Conservation (phyloP, 2,329 filamentous ascomycete genomes). For the Alternaria novae-zelandiae region DNA sequence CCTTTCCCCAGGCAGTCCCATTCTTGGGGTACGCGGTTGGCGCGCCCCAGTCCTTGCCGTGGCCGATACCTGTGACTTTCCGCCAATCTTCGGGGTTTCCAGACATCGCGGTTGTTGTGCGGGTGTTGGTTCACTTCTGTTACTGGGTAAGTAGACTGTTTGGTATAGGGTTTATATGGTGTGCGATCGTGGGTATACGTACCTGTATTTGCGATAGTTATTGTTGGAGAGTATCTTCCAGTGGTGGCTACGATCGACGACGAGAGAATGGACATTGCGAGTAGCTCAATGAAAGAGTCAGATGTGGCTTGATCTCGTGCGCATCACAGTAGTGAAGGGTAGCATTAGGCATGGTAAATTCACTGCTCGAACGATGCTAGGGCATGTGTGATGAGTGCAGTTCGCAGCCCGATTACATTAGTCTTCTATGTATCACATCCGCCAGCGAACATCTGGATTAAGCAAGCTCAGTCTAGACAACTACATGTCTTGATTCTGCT, state of each 20-base stretch:
- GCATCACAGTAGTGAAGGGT: neutral
- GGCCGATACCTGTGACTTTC: conserved; percentile 5
- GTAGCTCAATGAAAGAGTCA: neutral
- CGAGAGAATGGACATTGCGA: neutral
- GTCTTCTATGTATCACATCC: neutral
- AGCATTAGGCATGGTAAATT: neutral
- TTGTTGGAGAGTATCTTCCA: neutral
- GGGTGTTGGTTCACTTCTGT: neutral
- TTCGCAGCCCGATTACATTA: neutral
- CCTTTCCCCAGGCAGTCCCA: neutral
- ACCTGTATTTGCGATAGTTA: neutral
- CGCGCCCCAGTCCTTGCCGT: conserved; percentile 9
- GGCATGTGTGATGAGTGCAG: neutral
- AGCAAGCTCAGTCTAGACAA: neutral
- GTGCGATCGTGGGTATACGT: neutral
- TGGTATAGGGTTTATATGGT: neutral
- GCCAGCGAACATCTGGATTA: neutral
- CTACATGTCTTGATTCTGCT: neutral
- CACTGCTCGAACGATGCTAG: neutral
- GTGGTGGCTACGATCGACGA: neutral
- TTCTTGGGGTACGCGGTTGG: neutral
- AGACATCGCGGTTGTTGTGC: neutral
- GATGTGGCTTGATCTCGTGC: neutral
- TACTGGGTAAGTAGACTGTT: neutral
- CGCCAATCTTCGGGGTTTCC: conserved; percentile 3